These are phyloP conservation scores for Ophiosphaerella narmari DNA, from an alignment of 2,329 filamentous ascomycete species.

Conservation along the genomic window DNA sequence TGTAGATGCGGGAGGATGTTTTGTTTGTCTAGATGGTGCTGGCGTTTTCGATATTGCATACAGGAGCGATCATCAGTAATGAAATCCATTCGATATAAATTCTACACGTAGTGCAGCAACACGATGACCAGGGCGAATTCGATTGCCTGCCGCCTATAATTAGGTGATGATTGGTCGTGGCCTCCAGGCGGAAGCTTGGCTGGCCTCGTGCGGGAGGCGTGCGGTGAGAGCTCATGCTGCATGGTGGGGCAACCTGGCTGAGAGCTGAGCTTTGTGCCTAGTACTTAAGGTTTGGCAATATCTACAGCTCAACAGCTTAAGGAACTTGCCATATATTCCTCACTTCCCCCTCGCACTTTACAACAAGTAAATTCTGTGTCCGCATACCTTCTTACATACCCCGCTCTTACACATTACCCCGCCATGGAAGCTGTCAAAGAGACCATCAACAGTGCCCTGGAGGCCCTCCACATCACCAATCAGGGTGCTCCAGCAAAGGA, in stretches of 20 bases:
- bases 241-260: slow-evolving; percentile 35
- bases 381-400: not conserved
- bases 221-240: slow-evolving; percentile 21
- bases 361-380: slow-evolving; percentile 11
- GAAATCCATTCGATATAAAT: not conserved
- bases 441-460: slow-evolving; percentile 48
- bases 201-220: slow-evolving; percentile 27
- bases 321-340: slow-evolving; percentile 3
- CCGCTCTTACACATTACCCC: slow-evolving; percentile 16
- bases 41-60: slow-evolving; percentile 19
- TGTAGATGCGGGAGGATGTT: slow-evolving; percentile 4
- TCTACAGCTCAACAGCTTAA: slow-evolving; percentile 14
- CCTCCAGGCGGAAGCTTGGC: slow-evolving; percentile 18
- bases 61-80: slow-evolving; percentile 8
- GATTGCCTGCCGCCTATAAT: slow-evolving; percentile 23
- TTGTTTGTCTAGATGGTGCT: slow-evolving; percentile 16
- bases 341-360: not conserved
- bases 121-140: slow-evolving; percentile 5
- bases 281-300: slow-evolving; percentile 20
- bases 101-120: slow-evolving; percentile 3
- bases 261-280: slow-evolving; percentile 20
- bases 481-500: slow-evolving; percentile 49
- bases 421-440: slow-evolving; percentile 50
- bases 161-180: slow-evolving; percentile 31
- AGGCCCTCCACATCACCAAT: slow-evolving; percentile 48